Percentiles rank a stretch among this genome's conserved stretches.
Conservation (phyloP, 768 basidiomycete species). For the Dacryopinax primogenitus region DNA sequence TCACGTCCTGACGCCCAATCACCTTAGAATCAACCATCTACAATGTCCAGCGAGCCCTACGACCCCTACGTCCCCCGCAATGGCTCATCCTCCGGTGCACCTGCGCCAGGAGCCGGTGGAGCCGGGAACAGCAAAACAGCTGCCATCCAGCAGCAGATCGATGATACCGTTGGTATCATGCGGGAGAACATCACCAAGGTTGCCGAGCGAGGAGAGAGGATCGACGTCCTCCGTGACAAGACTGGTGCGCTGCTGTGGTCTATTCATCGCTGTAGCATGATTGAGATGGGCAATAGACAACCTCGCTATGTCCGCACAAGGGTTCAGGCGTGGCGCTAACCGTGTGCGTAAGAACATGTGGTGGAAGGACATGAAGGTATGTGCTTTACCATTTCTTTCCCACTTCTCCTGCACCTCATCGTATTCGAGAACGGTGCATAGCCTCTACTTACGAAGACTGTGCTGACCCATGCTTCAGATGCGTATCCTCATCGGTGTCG, state of each 20-base stretch:
- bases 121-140: constrained; percentile 66
- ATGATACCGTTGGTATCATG: constrained; percentile 96
- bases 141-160: constrained; percentile 86
- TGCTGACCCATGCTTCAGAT: constrained; percentile 42
- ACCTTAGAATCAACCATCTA: not conserved
- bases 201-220: constrained; percentile 83
- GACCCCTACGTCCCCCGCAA: constrained; percentile 93
- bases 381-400: constrained; percentile 16
- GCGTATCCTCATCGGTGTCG: constrained; percentile 90
- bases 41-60: constrained; percentile 55
- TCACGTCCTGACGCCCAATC: not conserved
- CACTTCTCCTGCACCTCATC: not conserved
- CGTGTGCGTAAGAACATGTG: constrained; percentile 97
- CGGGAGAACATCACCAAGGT: constrained; percentile 94
- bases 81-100: constrained; percentile 45
- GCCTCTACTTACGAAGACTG: not conserved
- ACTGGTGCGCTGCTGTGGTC: constrained; percentile 55
- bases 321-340: constrained; percentile 94
- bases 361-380: constrained; percentile 97
- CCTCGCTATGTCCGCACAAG: constrained; percentile 95
- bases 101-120: constrained; percentile 34
- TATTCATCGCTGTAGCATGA: not conserved
- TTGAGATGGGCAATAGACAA: constrained; percentile 48
- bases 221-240: constrained; percentile 94
- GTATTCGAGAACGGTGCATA: not conserved